Evolutionary conservation across 106 monocot genomes (phyloP).

Genomic region (Apostasia shenzhenica): DNA sequence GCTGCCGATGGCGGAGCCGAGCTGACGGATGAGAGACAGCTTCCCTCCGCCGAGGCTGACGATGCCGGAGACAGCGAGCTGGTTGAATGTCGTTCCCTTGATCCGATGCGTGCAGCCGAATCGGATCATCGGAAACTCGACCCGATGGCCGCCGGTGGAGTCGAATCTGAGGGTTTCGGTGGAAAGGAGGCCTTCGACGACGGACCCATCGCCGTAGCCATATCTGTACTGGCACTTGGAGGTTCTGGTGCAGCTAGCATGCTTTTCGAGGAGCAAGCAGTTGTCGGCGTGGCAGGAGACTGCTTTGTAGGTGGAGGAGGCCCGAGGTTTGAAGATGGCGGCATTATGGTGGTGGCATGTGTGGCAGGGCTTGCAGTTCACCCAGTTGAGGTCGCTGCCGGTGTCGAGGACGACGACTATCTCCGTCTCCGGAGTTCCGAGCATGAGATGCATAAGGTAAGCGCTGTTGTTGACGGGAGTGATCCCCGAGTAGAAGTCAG

Average conservation of each 20-base stretch:
- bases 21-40: conserved; percentile 24
- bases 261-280: not conserved
- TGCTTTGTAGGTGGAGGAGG: conserved; percentile 20
- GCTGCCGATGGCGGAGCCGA: conserved; percentile 15
- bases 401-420: conserved; percentile 18
- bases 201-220: conserved; percentile 20
- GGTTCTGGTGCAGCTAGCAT: not conserved
- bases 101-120: conserved; percentile 28
- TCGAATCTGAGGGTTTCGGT: conserved; percentile 31
- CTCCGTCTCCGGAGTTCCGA: conserved; percentile 19
- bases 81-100: conserved; percentile 6
- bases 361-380: conserved; percentile 8
- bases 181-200: conserved; percentile 16
- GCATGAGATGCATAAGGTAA: conserved; percentile 23
- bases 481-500: no score
- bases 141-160: not conserved
- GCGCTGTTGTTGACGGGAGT: not conserved
- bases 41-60: conserved; percentile 27
- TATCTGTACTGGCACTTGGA: conserved; percentile 14
- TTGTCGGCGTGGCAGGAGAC: conserved; percentile 10
- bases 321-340: conserved; percentile 13
- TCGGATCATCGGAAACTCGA: not conserved
- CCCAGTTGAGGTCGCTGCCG: conserved; percentile 22
- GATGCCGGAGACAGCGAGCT: conserved; percentile 8
- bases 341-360: conserved; percentile 4